phyloP scores from a whole-genome alignment of 306 rosid genomes.

The Myrica gale region DNA sequence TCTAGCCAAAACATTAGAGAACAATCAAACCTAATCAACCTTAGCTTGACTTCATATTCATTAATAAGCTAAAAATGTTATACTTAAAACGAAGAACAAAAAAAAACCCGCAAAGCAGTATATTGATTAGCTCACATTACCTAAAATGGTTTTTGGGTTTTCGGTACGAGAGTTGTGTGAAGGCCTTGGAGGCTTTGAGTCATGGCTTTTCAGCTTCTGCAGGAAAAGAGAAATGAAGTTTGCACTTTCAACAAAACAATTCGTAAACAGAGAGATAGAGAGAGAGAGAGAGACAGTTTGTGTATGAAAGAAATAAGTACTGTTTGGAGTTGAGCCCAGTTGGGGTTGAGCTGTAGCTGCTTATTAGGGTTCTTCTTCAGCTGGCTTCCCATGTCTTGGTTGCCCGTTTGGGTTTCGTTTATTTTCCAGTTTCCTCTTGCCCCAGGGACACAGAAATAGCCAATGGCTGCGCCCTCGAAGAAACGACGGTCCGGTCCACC shows the following conservation, averaged over 20 bases:
- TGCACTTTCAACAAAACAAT: neutral
- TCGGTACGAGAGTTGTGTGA: slow-evolving; percentile 30
- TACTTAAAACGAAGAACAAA: neutral
- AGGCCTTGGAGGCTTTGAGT: slow-evolving; percentile 43
- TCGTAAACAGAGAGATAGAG: neutral
- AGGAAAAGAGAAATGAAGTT: slow-evolving; percentile 9
- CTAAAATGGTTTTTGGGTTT: slow-evolving; percentile 47
- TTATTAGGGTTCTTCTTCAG: slow-evolving; percentile 38
- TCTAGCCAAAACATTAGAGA: neutral
- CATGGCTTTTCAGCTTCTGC: slow-evolving; percentile 61
- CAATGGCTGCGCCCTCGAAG: neutral
- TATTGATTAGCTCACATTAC: slow-evolving; percentile 26
- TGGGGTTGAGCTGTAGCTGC: slow-evolving; percentile 59
- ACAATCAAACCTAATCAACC: neutral
- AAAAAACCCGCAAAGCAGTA: neutral
- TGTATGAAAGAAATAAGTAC: slow-evolving; percentile 20
- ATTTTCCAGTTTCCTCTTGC: neutral
- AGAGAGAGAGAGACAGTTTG: slow-evolving; percentile 6
- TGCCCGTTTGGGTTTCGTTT: neutral
- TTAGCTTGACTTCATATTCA: slow-evolving; percentile 1
- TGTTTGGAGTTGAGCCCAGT: slow-evolving; percentile 79
- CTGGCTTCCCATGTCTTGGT: slow-evolving; percentile 41
- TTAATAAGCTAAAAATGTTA: neutral
- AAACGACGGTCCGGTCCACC: neutral
- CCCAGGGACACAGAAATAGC: neutral